A percentile compares a stretch with the other conserved stretches of the same genome.
These are phyloP conservation scores for Dunaliella primolecta DNA, from an alignment of 139 green algal species.

Conservation along the genomic window DNA sequence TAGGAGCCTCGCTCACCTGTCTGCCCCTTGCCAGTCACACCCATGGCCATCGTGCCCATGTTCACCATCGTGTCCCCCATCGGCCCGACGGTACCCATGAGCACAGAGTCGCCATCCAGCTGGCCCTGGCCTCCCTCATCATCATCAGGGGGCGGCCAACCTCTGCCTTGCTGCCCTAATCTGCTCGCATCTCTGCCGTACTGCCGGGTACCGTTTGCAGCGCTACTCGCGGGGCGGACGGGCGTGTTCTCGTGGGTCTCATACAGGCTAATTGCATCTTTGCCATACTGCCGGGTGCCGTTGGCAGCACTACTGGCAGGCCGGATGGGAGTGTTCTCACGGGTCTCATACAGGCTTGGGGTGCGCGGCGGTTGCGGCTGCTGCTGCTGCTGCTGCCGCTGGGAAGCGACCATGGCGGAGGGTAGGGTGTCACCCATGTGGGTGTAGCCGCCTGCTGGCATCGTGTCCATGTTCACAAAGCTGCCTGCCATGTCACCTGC, in stretches of 20 bases:
- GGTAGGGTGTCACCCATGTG: neutral
- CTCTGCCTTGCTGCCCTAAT: neutral
- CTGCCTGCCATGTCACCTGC: conserved; percentile 5
- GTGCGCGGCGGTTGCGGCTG: neutral
- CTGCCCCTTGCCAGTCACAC: neutral
- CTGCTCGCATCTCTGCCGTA: too few relatives aligned
- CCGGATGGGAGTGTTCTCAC: neutral
- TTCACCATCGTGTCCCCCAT: conserved; percentile 32
- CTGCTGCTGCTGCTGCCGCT: neutral
- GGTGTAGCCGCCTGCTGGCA: neutral
- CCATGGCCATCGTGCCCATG: conserved; percentile 40
- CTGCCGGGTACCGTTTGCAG: too few relatives aligned
- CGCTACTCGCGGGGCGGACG: neutral
- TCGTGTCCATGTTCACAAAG: neutral
- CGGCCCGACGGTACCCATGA: neutral
- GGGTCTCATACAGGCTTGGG: neutral
- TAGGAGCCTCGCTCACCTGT: too few relatives aligned
- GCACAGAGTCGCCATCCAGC: neutral
- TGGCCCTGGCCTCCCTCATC: too few relatives aligned
- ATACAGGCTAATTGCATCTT: neutral
- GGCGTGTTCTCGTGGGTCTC: neutral
- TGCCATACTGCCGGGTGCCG: too few relatives aligned
- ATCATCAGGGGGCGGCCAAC: neutral
- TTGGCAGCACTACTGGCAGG: neutral
- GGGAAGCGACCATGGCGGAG: neutral